Evolutionary conservation across 345 rosid genomes (phyloP), one percentile per base, ranked within the genome.

Genomic region (Carallia brachiata): DNA sequence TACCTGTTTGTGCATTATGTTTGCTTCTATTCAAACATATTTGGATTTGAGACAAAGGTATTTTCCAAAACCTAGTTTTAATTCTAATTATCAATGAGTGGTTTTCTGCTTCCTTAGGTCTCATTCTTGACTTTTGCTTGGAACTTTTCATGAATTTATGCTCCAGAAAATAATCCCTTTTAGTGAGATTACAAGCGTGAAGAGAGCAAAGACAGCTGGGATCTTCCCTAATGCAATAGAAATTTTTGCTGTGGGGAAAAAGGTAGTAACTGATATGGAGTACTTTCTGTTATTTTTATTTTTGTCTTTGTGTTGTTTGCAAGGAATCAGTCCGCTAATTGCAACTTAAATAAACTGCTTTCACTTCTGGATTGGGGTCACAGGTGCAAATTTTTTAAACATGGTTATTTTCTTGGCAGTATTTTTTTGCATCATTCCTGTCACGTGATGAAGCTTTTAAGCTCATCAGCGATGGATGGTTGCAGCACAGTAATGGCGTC

Each of bases 31-130:
- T 91, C 99, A 57, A 95, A 95, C 83, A 95, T 95, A 69, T 95
- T 95, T 87, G 99, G 99, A 62, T 95, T 86, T 83, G 99, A 95
- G 86, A 95, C 99, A 37, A 95, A 95, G 97, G 99, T 92, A 85
- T 57, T 72, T 36, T 68, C 63, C 34, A 67, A 61, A 47, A 9
- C 47, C 73, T 58, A 58, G 54, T 27, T 39, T 32, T 53, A 61
- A 39, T 34, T 55, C 19, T 34, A 16, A 32, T 61, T 28, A 54
- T 31, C 67, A 23, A 52, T 31, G 36, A n/a, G n/a, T 47, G 1
- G 55, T 48, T 52, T 7, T 65, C 55, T 62, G 30, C 65, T 47
- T 79, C 60, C 10, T 3, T 56, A 36, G 61, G 65, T 52, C 32
- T 66, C 63, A 13, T 19, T 71, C 23, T 69, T 73, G 63, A 60